Evolutionary conservation across 2,329 filamentous ascomycete species (phyloP), one percentile per base, ranked within the genome.

Genomic region (Amphichorda felina): DNA sequence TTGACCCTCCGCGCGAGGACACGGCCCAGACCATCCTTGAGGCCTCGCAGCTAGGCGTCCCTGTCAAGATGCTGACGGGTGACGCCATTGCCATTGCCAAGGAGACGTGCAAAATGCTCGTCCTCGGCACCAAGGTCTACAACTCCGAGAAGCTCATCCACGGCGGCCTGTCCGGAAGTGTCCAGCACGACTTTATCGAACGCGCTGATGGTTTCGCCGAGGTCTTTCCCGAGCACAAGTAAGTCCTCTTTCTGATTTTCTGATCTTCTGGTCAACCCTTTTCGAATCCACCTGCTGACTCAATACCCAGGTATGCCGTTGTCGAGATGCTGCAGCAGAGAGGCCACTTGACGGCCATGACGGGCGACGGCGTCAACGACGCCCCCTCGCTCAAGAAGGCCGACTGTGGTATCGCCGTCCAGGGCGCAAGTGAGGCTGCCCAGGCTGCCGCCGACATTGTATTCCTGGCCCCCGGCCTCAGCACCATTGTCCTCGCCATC

Each of bases 21-120:
- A 85, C 81, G 42, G 80, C 80, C 45, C 79, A 83, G 63, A 85
- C 80, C 45, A 84, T 85, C 51, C 64, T 81, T 50, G 79, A 85
- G 63, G 79, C 80, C 43, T 76, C 82, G 58, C 72, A 79, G 55
- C 77, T 85, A 39, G 80, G 80, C 67, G 78, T 85, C 24, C 75
- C 73, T 45, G 80, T 85, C 47, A 85, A 85, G 74, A 85, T 85
- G 80, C 66, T 85, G 59, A 85, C 80, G 63, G 80, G 80, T 72
- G 80, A 85, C 54, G 80, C 80, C 44, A 81, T 84, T 48, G 79
- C 80, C 49, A 85, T 85, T 45, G 80, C 80, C 40, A 84, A 84
- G 66, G 80, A 85, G 63, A 85, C 80, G 46, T 85, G 80, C 72
- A 82, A 83, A 66, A 84, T 84, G 76, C 69, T 85, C 55, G 78